These are phyloP conservation scores for Euclidium syriacum DNA, from an alignment of 345 rosid genomes.

Conservation along the genomic window DNA sequence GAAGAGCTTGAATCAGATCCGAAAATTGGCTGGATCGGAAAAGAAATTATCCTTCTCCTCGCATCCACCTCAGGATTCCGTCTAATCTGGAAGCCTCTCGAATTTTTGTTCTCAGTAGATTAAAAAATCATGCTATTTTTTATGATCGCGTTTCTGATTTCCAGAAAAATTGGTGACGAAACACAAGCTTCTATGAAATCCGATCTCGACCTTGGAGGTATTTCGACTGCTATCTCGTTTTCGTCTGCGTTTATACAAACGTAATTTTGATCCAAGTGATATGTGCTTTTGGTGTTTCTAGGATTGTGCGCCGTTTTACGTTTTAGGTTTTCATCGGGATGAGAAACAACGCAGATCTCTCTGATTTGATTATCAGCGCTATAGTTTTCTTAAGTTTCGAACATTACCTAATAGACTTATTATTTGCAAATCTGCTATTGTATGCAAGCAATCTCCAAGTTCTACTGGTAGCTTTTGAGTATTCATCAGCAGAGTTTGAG, in stretches of 20 bases:
- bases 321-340: neutral
- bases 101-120: conserved; percentile 17
- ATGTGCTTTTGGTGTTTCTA: conserved; percentile 5
- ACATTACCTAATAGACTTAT: conserved; percentile 79
- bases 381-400: neutral
- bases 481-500: conserved; percentile 55
- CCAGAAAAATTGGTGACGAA: conserved; percentile 85
- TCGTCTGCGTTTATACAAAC: conserved; percentile 6
- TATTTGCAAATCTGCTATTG: conserved; percentile 74
- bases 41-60: conserved; percentile 50
- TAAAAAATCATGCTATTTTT: neutral
- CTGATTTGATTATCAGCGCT: neutral
- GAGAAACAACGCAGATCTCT: neutral
- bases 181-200: conserved; percentile 79
- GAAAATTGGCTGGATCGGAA: conserved; percentile 44
- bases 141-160: conserved; percentile 24
- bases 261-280: conserved; percentile 14
- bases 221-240: conserved; percentile 5
- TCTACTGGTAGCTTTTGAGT: conserved; percentile 39
- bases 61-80: conserved; percentile 48
- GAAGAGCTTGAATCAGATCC: conserved; percentile 63
- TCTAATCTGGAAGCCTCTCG: conserved; percentile 58
- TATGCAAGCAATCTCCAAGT: conserved; percentile 52
- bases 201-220: conserved; percentile 91
- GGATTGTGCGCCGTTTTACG: neutral